Base-by-base conservation (phyloP, 1,284 basidiomycete genomes). In the Marasmius oreades region DNA sequence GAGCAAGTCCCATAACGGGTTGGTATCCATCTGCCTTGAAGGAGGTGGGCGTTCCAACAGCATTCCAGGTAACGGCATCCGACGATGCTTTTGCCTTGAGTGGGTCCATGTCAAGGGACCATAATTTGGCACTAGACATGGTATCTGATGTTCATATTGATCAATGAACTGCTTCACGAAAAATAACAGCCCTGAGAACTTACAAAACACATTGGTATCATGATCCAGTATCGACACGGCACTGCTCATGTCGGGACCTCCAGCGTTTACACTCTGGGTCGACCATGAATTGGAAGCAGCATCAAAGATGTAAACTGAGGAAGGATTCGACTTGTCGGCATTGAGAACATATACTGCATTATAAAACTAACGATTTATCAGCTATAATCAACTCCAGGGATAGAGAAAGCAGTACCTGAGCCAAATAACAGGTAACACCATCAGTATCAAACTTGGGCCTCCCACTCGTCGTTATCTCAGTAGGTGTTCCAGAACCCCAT, bases 171-270 rank as follows among this genome's bases (percentile, higher is more conserved):
- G 28, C 7, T 16, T 7, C 56, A 20, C 20, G 46, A 33, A 42
- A 31, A n/a, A 56, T 36, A 66, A 62, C 2, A 53, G 61, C 34
- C 46, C 59, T 64, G 56, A 44, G 59, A 56, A 63, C 76, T 50
- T 61, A 86, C 85, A 93, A 74, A 94, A 86, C 58, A 87, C 82
- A 60, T 93, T 93, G 53, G 92, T 95, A 71, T 95, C 92, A 64
- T 94, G 92, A 72, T 95, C 93, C 39, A 95, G 80, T 59, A 94
- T 84, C 26, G 88, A 77, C 26, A 72, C 73, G 63, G 82, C 85
- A 31, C 76, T 76, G 1, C 75, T 66, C 2, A 79, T 75, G 67
- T 90, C 81, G 64, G 88, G 84, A 42, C 64, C 69, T 58, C 78
- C 79, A 0, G 76, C 61, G 6, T 71, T 78, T 20, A 79, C 73